These are phyloP conservation scores for Copromyces sp. DNA, from an alignment of 495 filamentous ascomycete genomes.

Conservation along the genomic window DNA sequence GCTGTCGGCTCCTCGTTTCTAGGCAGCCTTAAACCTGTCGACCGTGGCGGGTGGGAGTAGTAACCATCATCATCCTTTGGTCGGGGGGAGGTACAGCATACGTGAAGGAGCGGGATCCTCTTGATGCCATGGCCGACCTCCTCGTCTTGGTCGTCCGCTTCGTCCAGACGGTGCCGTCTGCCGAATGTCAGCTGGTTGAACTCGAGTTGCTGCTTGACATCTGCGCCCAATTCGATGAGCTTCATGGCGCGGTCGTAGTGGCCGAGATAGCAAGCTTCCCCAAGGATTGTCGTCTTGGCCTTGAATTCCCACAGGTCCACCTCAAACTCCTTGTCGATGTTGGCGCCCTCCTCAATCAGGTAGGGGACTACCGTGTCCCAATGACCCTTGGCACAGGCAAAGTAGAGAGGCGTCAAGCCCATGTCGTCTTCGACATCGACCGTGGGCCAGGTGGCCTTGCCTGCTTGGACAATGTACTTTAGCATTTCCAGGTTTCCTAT, in stretches of 20 bases:
- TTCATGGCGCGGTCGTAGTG: constrained; percentile 2
- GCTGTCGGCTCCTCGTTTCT: background rate
- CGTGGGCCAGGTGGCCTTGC: background rate
- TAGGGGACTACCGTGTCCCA: constrained; percentile 2
- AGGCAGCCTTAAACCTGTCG: background rate
- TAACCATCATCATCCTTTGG: background rate
- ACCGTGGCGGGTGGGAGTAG: background rate
- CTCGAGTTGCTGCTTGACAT: background rate
- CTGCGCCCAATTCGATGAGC: constrained; percentile 8
- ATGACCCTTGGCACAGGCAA: background rate
- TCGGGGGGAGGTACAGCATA: background rate
- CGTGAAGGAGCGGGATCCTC: background rate
- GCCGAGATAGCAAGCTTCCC: constrained; percentile 7
- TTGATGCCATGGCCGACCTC: background rate
- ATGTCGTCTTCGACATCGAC: constrained; percentile 1
- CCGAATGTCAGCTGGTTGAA: background rate
- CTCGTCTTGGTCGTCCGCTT: background rate
- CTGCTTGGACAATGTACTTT: background rate
- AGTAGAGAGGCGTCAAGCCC: constrained; percentile 5
- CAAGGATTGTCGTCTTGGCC: constrained; percentile 2
- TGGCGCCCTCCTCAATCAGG: constrained; percentile 1
- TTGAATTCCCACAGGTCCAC: background rate
- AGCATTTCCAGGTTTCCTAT: constrained; percentile 1
- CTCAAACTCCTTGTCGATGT: background rate
- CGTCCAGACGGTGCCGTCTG: background rate